These are phyloP conservation scores for Geotrichum cucujoidarum DNA, from an alignment of 1,139 yeast species.

Conservation along the genomic window DNA sequence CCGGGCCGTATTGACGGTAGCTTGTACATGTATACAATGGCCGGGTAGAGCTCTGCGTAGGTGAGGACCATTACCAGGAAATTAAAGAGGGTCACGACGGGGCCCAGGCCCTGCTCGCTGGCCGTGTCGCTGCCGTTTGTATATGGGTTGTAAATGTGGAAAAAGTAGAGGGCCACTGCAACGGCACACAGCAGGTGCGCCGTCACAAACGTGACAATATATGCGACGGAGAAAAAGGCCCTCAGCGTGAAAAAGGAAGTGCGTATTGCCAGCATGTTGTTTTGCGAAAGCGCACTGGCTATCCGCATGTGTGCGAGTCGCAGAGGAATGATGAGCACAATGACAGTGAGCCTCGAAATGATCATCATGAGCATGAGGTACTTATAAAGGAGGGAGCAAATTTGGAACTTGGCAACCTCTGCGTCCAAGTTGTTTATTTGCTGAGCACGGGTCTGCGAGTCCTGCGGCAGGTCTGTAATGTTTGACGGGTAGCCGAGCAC, in stretches of 20 bases:
- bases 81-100: background rate
- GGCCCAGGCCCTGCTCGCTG: slow-evolving; percentile 5
- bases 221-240: slow-evolving; percentile 6
- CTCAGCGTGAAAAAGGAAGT: slow-evolving; percentile 4
- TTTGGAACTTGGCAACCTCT: background rate
- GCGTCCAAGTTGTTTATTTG: background rate
- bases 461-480: background rate
- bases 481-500: slow-evolving; percentile 6
- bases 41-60: slow-evolving; percentile 13
- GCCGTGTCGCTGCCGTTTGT: slow-evolving; percentile 3
- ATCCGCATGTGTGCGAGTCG: slow-evolving; percentile 11
- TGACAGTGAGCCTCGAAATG: slow-evolving; percentile 3
- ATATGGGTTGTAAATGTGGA: slow-evolving; percentile 3
- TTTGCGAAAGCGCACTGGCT: background rate
- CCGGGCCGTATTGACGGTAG: background rate
- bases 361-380: background rate
- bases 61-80: slow-evolving; percentile 5
- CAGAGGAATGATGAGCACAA: slow-evolving; percentile 8
- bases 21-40: slow-evolving; percentile 12
- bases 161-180: slow-evolving; percentile 3
- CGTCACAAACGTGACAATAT: slow-evolving; percentile 9
- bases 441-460: background rate
- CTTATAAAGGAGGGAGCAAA: slow-evolving; percentile 1
- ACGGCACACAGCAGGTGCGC: slow-evolving; percentile 9
- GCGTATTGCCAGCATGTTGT: background rate